Conservation (phyloP, 2,329 filamentous ascomycete genomes). For the Diaporthe sp. region DNA sequence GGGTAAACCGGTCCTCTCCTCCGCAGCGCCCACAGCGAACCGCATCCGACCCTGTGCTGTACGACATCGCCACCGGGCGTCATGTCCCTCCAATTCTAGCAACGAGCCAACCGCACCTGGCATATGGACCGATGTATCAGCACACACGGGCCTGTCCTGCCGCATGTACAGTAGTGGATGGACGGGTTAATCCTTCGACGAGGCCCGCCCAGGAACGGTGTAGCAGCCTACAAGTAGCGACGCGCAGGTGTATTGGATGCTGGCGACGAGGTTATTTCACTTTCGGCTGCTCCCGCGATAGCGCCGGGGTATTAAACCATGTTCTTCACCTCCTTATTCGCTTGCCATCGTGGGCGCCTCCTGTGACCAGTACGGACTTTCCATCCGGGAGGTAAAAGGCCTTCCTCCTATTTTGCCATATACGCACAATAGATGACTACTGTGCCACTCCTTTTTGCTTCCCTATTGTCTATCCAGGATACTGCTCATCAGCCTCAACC, state of each 20-base stretch:
- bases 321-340: background rate
- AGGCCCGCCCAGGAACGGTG: background rate
- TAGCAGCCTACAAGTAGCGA: background rate
- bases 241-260: background rate
- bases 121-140: background rate
- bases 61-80: slow-evolving; percentile 11
- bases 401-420: background rate
- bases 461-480: background rate
- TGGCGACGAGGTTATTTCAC: background rate
- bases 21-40: background rate
- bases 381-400: background rate
- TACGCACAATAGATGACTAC: background rate
- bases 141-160: background rate
- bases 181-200: background rate
- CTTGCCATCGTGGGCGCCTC: background rate
- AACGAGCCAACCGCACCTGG: background rate
- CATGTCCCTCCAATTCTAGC: background rate
- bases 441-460: no score
- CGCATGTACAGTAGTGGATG: background rate
- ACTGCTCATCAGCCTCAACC: background rate
- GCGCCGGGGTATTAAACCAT: background rate
- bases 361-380: background rate
- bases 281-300: slow-evolving; percentile 23
- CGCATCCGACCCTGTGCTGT: background rate
- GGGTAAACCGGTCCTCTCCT: no score